Base-by-base conservation (phyloP, 441 rosid species). In the Euphorbia celastroides region DNA sequence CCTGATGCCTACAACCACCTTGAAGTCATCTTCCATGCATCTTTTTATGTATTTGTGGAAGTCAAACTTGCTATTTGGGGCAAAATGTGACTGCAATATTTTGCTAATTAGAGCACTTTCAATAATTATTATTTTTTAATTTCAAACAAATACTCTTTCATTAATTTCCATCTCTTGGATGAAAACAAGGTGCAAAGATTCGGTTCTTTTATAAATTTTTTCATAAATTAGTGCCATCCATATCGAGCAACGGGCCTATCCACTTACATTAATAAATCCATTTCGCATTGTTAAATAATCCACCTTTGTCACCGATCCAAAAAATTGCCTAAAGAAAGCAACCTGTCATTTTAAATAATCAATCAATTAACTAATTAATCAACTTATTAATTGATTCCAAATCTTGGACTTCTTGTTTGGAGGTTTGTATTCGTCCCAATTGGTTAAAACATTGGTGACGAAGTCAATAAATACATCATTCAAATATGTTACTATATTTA, bases 1-100 rank as follows among this genome's bases (percentile, higher is more conserved):
- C 88, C 92, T 84, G 31, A 83, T 78, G 30, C 93, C 88, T 4
- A 85, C 93, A 9, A 85, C 93, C 60, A 81, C 87, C 69, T 85
- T 87, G 60, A 87, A 85, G 67, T 85, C 88, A 56, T 85, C 93
- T 78, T 87, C 89, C 85, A 83, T 80, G 48, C 87, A 83, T 75
- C 87, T 80, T 65, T 85, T 83, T 55, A 83, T 81, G 82, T 85
- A 85, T 62, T 71, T 83, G 56, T 81, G 90, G 78, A 87, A 87
- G 75, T 83, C 83, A 62, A 87, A 87, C 61, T 77, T 78, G 72
- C 73, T 71, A 61, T 78, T 77, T 4, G 87, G 73, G 30, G 87
- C 78, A 54, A 87, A 71, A 75, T 87, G 90, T 23, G 86, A 87
- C 93, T 85, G 82, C 67, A 74, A 3, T 34, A 34, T 3, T 34